phyloP scores from a whole-genome alignment of 805 yeast genomes.

The Candida anglica region DNA sequence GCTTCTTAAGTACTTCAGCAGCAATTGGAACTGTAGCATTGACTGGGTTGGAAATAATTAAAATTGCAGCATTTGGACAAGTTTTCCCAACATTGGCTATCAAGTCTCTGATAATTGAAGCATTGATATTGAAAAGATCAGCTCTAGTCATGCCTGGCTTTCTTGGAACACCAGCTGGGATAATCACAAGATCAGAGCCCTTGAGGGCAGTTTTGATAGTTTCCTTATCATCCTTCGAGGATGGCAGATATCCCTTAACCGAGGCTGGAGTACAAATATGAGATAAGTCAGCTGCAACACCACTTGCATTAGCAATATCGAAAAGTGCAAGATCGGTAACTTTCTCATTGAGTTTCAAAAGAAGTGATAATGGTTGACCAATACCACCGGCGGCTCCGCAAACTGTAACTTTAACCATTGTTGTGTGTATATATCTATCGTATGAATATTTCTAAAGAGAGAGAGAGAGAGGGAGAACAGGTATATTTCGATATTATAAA shows the following conservation, averaged over 20 bases:
- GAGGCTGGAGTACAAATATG: conserved; percentile 38
- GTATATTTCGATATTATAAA: background rate
- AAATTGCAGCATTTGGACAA: conserved; percentile 40
- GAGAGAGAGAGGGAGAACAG: no score
- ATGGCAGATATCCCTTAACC: conserved; percentile 40
- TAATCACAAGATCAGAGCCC: conserved; percentile 37
- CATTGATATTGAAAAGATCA: conserved; percentile 44
- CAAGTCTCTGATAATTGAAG: conserved; percentile 40
- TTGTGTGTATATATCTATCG: no score
- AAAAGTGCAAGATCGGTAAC: conserved; percentile 37
- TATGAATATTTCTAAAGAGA: no score
- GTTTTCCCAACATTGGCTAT: conserved; percentile 35
- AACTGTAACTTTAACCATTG: conserved; percentile 44
- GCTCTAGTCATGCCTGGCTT: conserved; percentile 49
- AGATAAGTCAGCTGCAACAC: conserved; percentile 44
- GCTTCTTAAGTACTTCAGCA: conserved; percentile 44
- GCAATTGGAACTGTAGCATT: conserved; percentile 46
- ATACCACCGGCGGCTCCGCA: conserved; percentile 50
- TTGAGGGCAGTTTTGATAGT: conserved; percentile 35
- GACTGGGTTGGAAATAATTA: conserved; percentile 44
- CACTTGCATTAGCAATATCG: conserved; percentile 42
- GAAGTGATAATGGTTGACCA: conserved; percentile 44
- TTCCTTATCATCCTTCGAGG: conserved; percentile 30
- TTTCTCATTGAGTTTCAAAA: conserved; percentile 35
- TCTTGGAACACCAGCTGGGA: conserved; percentile 47